These are phyloP conservation scores for Lentithecium fluviatile DNA, from an alignment of 495 filamentous ascomycete species.

Conservation along the genomic window DNA sequence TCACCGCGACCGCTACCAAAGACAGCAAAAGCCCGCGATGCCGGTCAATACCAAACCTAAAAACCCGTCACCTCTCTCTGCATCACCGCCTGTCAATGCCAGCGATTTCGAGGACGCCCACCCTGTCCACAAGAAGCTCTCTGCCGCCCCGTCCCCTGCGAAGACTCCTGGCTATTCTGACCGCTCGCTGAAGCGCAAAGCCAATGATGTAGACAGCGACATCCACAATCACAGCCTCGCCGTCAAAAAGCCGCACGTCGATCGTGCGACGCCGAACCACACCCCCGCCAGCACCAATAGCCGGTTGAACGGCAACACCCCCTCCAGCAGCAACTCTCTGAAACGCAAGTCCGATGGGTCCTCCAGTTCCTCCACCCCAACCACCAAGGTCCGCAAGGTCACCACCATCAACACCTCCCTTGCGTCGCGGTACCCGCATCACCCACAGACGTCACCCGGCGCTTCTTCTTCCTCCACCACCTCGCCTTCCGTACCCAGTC, in stretches of 20 bases:
- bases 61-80: conserved; percentile 38
- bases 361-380: conserved; percentile 20
- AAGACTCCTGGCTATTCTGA: conserved; percentile 31
- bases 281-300: conserved; percentile 21
- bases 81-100: conserved; percentile 37
- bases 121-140: conserved; percentile 34
- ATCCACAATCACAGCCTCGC: conserved; percentile 31
- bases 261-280: conserved; percentile 20
- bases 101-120: conserved; percentile 36
- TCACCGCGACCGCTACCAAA: conserved; percentile 1
- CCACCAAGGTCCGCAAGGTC: conserved; percentile 29
- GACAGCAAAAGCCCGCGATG: conserved; percentile 20
- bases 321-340: conserved; percentile 24
- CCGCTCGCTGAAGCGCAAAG: conserved; percentile 39
- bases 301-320: conserved; percentile 15
- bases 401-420: conserved; percentile 25
- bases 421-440: conserved; percentile 26
- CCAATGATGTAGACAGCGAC: conserved; percentile 33
- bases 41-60: conserved; percentile 36
- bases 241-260: conserved; percentile 28
- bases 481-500: conserved; percentile 17
- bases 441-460: conserved; percentile 20
- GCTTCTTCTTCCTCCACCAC: conserved; percentile 29
- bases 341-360: conserved; percentile 31
- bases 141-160: conserved; percentile 28